These are phyloP conservation scores for Pichia sp. DNA, from an alignment of 1,139 yeast genomes.

Conservation along the genomic window DNA sequence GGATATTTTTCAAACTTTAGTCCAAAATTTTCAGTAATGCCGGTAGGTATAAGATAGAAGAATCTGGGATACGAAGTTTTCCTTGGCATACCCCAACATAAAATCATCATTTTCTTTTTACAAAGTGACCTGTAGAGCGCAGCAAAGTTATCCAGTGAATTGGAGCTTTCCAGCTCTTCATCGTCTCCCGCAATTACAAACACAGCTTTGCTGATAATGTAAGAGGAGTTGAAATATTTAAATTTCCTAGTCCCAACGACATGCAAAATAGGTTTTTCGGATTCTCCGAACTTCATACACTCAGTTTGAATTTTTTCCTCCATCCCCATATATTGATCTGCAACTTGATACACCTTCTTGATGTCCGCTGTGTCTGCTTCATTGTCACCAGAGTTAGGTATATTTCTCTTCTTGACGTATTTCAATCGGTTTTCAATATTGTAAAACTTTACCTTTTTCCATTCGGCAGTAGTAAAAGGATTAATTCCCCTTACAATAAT, in stretches of 20 bases:
- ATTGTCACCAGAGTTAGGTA: slow-evolving; percentile 42
- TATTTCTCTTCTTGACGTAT: slow-evolving; percentile 50
- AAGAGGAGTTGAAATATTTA: slow-evolving; percentile 44
- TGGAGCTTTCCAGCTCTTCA: slow-evolving; percentile 41
- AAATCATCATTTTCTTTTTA: slow-evolving; percentile 51
- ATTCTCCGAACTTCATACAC: slow-evolving; percentile 32
- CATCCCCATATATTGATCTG: slow-evolving; percentile 41
- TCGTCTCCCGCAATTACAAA: slow-evolving; percentile 57
- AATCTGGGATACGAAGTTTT: slow-evolving; percentile 53
- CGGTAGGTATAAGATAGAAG: slow-evolving; percentile 58
- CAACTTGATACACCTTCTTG: slow-evolving; percentile 40
- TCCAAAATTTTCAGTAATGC: neutral
- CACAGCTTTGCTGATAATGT: slow-evolving; percentile 50
- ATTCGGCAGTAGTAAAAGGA: slow-evolving; percentile 46
- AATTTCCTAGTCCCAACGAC: slow-evolving; percentile 63
- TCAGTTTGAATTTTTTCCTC: slow-evolving; percentile 19
- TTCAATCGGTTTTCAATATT: slow-evolving; percentile 48
- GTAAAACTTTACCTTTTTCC: slow-evolving; percentile 39
- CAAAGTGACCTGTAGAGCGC: slow-evolving; percentile 61
- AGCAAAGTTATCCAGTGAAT: slow-evolving; percentile 65
- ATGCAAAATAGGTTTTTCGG: slow-evolving; percentile 42
- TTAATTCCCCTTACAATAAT: slow-evolving; percentile 72
- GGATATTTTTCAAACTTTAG: slow-evolving; percentile 33
- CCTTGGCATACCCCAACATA: slow-evolving; percentile 68
- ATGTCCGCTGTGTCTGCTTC: slow-evolving; percentile 35